Evolutionary conservation across 2,329 filamentous ascomycete genomes (phyloP).

Genomic region (Hirsutella rhossiliensis): DNA sequence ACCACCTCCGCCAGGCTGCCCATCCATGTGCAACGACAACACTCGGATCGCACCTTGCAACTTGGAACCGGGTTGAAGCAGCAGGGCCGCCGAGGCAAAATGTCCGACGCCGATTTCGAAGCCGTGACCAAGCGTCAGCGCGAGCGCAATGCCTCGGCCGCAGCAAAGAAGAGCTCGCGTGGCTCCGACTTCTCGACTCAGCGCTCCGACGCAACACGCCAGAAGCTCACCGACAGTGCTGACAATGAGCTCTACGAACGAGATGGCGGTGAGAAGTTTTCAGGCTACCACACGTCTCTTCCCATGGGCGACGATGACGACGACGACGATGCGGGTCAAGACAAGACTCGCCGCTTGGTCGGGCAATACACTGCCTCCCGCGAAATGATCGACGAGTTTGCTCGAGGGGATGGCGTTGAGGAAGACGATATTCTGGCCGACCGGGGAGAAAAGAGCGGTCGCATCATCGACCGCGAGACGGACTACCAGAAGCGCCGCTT

Average conservation of each 20-base stretch:
- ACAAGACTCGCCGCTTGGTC: slow-evolving; percentile 65
- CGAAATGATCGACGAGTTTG: slow-evolving; percentile 89
- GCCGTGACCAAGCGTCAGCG: slow-evolving; percentile 78
- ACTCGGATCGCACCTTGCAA: slow-evolving; percentile 20
- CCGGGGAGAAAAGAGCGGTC: slow-evolving; percentile 73
- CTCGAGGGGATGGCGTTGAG: slow-evolving; percentile 71
- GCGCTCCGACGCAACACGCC: slow-evolving; percentile 81
- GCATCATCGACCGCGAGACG: slow-evolving; percentile 86
- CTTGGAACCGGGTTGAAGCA: slow-evolving; percentile 31
- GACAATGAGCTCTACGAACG: slow-evolving; percentile 81
- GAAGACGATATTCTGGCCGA: slow-evolving; percentile 83
- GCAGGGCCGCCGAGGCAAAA: slow-evolving; percentile 28
- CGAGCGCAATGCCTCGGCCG: slow-evolving; percentile 76
- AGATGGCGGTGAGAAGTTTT: slow-evolving; percentile 66
- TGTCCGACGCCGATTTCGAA: slow-evolving; percentile 77
- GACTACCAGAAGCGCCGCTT: slow-evolving; percentile 96
- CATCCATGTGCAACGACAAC: slow-evolving; percentile 25
- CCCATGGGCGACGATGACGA: slow-evolving; percentile 68
- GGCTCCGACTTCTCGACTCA: slow-evolving; percentile 69
- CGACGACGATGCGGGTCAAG: slow-evolving; percentile 66
- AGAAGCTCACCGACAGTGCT: slow-evolving; percentile 78
- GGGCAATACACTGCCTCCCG: slow-evolving; percentile 93
- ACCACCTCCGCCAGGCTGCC: slow-evolving; percentile 8
- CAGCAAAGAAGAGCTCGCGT: slow-evolving; percentile 70
- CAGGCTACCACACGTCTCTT: slow-evolving; percentile 85